Evolutionary conservation across 2,329 filamentous ascomycete genomes (phyloP).

Genomic region (Curvularia lunata): DNA sequence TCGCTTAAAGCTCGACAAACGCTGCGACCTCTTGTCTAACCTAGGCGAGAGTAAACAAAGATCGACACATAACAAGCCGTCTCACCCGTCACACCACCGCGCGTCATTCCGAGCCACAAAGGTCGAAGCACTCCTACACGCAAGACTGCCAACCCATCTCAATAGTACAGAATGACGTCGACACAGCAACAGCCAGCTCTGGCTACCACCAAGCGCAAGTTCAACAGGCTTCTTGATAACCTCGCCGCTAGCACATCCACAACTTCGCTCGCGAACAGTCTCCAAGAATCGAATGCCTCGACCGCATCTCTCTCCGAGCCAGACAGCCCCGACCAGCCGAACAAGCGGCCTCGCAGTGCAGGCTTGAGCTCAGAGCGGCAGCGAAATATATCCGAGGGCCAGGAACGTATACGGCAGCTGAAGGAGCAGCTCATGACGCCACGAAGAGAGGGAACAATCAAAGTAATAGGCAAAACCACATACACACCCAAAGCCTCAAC

Average conservation of each 20-base stretch:
- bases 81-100: neutral
- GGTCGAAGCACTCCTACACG: neutral
- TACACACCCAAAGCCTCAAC: constrained; percentile 37
- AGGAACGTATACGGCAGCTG: constrained; percentile 39
- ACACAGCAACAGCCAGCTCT: constrained; percentile 56
- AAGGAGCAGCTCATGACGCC: constrained; percentile 44
- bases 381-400: constrained; percentile 37
- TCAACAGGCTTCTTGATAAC: constrained; percentile 69
- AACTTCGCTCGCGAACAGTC: constrained; percentile 41
- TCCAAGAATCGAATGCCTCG: constrained; percentile 49
- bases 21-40: neutral
- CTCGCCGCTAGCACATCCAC: constrained; percentile 60
- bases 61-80: constrained; percentile 21
- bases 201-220: constrained; percentile 83
- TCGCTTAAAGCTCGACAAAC: neutral
- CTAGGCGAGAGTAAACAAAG: constrained; percentile 33
- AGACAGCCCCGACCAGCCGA: constrained; percentile 37
- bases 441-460: constrained; percentile 37
- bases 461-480: constrained; percentile 36
- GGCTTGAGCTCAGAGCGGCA: constrained; percentile 36
- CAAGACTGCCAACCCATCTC: neutral
- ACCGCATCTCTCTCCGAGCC: constrained; percentile 34
- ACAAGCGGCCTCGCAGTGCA: constrained; percentile 46
- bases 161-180: constrained; percentile 10
- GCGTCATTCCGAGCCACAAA: constrained; percentile 2